phyloP scores from a whole-genome alignment of 2,329 filamentous ascomycete genomes.

The Didymella keratinophila region DNA sequence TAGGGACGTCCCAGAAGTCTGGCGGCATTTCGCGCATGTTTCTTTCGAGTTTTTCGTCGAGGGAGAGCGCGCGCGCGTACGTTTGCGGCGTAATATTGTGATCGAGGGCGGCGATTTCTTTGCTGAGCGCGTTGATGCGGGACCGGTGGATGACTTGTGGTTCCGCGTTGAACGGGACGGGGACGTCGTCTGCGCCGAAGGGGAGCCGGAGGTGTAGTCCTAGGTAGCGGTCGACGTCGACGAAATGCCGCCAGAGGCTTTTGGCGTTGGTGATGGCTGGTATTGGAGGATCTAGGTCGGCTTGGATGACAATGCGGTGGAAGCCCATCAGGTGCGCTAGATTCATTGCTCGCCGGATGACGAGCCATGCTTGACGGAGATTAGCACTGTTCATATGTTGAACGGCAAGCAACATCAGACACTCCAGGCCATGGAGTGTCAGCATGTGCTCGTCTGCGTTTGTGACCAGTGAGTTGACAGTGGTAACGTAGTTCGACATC shows the following conservation, averaged over 20 bases:
- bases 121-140: constrained; percentile 33
- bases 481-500: constrained; percentile 45
- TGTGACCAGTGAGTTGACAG: constrained; percentile 41
- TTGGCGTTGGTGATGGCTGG: constrained; percentile 40
- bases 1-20: constrained; percentile 50
- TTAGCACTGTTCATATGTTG: constrained; percentile 44
- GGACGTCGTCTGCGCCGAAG: constrained; percentile 46
- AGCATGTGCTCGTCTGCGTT: constrained; percentile 46
- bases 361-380: constrained; percentile 46
- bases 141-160: constrained; percentile 35
- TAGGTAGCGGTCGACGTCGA: constrained; percentile 44
- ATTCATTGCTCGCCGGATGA: constrained; percentile 44
- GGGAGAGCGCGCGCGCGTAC: constrained; percentile 42
- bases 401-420: constrained; percentile 40
- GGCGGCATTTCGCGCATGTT: constrained; percentile 42
- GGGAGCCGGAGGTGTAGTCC: constrained; percentile 48
- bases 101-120: constrained; percentile 42
- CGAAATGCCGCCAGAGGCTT: constrained; percentile 40
- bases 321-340: constrained; percentile 50
- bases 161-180: constrained; percentile 29
- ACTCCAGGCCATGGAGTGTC: constrained; percentile 48
- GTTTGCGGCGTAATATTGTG: constrained; percentile 40
- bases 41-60: constrained; percentile 45
- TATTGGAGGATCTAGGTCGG: constrained; percentile 31
- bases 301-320: constrained; percentile 43